These are phyloP conservation scores for Aspergillus kassunensis DNA, from an alignment of 495 filamentous ascomycete genomes.

Conservation along the genomic window DNA sequence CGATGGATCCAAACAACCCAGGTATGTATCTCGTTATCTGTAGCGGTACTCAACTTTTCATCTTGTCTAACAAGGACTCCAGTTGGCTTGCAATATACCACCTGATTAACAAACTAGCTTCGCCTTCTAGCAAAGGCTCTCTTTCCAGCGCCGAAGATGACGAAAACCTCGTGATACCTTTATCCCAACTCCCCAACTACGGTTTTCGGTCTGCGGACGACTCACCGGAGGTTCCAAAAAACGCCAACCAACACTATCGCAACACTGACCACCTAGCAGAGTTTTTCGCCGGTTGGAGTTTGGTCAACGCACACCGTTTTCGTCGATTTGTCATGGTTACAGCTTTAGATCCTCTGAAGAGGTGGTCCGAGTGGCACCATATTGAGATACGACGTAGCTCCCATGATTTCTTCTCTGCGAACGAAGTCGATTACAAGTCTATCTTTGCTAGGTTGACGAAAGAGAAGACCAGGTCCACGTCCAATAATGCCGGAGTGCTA, in stretches of 20 bases:
- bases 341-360: slow-evolving; percentile 10
- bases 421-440: slow-evolving; percentile 13
- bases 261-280: slow-evolving; percentile 39
- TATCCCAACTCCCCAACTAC: slow-evolving; percentile 24
- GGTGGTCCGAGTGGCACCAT: slow-evolving; percentile 37
- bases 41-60: too few relatives aligned
- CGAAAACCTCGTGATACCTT: slow-evolving; percentile 8
- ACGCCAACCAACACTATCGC: slow-evolving; percentile 20
- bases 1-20: slow-evolving; percentile 12
- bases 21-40: slow-evolving; percentile 21
- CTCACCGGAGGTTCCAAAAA: slow-evolving; percentile 17
- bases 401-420: slow-evolving; percentile 15
- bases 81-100: slow-evolving; percentile 28
- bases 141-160: slow-evolving; percentile 14
- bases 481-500: background rate
- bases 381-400: slow-evolving; percentile 19
- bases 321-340: slow-evolving; percentile 29
- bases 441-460: slow-evolving; percentile 13
- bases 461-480: background rate
- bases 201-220: slow-evolving; percentile 19
- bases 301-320: slow-evolving; percentile 32
- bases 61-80: slow-evolving; percentile 3
- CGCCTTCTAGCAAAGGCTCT: slow-evolving; percentile 3
- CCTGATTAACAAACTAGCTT: slow-evolving; percentile 26
- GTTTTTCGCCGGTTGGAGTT: slow-evolving; percentile 43